These are phyloP conservation scores for Symbiotaphrina buchneri DNA, from an alignment of 495 filamentous ascomycete genomes.

Conservation along the genomic window DNA sequence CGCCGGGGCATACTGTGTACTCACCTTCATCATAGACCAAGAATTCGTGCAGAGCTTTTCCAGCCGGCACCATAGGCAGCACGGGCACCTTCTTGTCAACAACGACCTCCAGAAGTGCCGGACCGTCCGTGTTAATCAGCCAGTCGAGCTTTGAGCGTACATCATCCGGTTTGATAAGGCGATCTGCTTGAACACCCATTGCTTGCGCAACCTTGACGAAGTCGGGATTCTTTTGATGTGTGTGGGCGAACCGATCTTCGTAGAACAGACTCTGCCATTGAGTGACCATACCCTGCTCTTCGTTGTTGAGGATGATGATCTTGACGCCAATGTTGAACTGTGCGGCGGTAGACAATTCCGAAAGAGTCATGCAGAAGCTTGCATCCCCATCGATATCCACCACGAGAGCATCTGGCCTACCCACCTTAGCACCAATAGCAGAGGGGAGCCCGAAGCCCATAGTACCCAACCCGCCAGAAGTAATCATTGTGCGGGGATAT, in stretches of 20 bases:
- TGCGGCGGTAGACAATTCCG: slow-evolving; percentile 69
- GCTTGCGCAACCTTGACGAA: slow-evolving; percentile 69
- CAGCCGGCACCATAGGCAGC: slow-evolving; percentile 85
- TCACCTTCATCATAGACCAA: slow-evolving; percentile 70
- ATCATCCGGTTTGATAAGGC: slow-evolving; percentile 42
- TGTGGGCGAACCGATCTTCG: slow-evolving; percentile 77
- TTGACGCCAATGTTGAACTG: slow-evolving; percentile 91
- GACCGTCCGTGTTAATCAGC: slow-evolving; percentile 45
- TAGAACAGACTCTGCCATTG: slow-evolving; percentile 93
- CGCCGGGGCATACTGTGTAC: slow-evolving; percentile 4
- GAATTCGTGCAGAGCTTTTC: slow-evolving; percentile 79
- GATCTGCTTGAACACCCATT: slow-evolving; percentile 54
- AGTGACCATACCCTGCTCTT: slow-evolving; percentile 93
- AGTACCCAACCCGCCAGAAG: slow-evolving; percentile 78
- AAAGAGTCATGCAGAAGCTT: slow-evolving; percentile 91
- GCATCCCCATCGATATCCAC: slow-evolving; percentile 93
- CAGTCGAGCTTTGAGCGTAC: slow-evolving; percentile 62
- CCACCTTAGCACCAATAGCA: slow-evolving; percentile 86
- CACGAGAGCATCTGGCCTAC: slow-evolving; percentile 61
- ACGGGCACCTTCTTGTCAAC: slow-evolving; percentile 84
- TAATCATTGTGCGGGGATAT: slow-evolving; percentile 68
- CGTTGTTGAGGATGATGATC: slow-evolving; percentile 82
- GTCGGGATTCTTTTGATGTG: slow-evolving; percentile 74
- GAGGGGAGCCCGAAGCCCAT: slow-evolving; percentile 91
- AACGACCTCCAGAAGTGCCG: slow-evolving; percentile 20